Base-by-base conservation (phyloP, 495 filamentous ascomycete genomes). In the Letharia columbiana region DNA sequence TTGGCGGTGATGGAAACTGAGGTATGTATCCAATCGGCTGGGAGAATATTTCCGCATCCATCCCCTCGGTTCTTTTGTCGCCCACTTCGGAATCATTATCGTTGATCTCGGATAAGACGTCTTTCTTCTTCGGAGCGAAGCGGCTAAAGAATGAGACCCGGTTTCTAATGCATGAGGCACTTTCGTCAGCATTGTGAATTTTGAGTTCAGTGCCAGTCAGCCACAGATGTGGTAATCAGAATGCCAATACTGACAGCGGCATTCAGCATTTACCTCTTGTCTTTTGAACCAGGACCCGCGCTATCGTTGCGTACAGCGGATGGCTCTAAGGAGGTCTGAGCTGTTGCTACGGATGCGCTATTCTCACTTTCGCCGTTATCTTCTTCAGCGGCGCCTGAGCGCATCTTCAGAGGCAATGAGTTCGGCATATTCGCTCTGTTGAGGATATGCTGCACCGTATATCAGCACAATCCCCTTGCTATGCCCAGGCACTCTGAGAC, bases 91-190 rank as follows among this genome's bases (percentile, higher is more conserved):
- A 89, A 69, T 84, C 87, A 72, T 89, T 86, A 70, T 95, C 91
- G 52, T 84, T 78, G 42, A 73, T 70, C 50, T 80, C 79, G 42
- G 78, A 77, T 17, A 76, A 69, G 56, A 82, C 79, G 61, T 87
- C 86, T 71, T 86, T 89, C 75, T 89, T 92, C 77, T 89, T 93
- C 61, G 82, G 81, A 31, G 88, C 86, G 69, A 98, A 89, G 50
- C 91, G 87, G 77, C 92, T 96, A 56, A 99, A 83, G 72, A 99
- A 96, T 18, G 91, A 96, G 40, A 89, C 86, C 9, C 89, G 89
- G 77, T 92, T 96, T 77, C 87, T 96, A 62, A 63, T 28, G 23
- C 23, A 67, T 42, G 49, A 59, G 71, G 47, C 64, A 63, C 35
- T 62, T 40, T 44, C 23, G 69, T 70, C 69, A 70, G 69, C 64